These are phyloP conservation scores for Phoenix roebelenii DNA, from an alignment of 176 grass and related monocot genomes.

Conservation along the genomic window DNA sequence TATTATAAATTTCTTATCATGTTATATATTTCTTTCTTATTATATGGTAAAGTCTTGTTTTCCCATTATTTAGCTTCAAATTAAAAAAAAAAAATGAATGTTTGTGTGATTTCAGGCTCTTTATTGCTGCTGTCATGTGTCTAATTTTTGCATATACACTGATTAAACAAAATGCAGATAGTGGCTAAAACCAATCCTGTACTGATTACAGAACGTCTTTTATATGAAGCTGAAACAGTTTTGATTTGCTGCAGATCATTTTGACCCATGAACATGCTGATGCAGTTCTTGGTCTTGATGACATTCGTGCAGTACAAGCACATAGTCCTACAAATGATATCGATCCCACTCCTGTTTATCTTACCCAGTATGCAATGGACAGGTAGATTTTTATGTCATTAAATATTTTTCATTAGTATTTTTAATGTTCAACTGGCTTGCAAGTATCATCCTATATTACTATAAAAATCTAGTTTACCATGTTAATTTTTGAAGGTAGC, in stretches of 20 bases:
- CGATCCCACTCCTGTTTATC: constrained; percentile 81
- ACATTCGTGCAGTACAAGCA: constrained; percentile 69
- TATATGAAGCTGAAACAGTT: constrained; percentile 8
- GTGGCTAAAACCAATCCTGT: neutral
- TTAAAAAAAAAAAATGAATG: too few species aligned
- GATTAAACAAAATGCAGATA: neutral
- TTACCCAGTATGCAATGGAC: constrained; percentile 72
- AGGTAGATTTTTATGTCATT: constrained; percentile 34
- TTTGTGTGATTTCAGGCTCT: too few species aligned
- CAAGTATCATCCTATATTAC: too few species aligned
- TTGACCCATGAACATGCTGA: constrained; percentile 95
- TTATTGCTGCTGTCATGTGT: too few species aligned
- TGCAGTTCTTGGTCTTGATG: constrained; percentile 88
- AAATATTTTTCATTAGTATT: neutral
- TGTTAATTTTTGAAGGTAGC: too few species aligned
- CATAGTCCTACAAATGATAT: constrained; percentile 81
- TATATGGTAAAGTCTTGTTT: too few species aligned
- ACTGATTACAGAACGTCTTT: too few species aligned
- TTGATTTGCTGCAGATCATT: constrained; percentile 56
- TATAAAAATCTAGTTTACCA: too few species aligned
- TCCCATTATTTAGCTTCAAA: too few species aligned
- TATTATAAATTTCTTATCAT: neutral
- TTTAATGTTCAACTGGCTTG: too few species aligned
- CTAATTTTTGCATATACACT: too few species aligned
- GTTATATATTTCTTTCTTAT: neutral